Evolutionary conservation across 2,329 filamentous ascomycete genomes (phyloP), one percentile per base, ranked within the genome.

Genomic region (Cercospora berteroae): DNA sequence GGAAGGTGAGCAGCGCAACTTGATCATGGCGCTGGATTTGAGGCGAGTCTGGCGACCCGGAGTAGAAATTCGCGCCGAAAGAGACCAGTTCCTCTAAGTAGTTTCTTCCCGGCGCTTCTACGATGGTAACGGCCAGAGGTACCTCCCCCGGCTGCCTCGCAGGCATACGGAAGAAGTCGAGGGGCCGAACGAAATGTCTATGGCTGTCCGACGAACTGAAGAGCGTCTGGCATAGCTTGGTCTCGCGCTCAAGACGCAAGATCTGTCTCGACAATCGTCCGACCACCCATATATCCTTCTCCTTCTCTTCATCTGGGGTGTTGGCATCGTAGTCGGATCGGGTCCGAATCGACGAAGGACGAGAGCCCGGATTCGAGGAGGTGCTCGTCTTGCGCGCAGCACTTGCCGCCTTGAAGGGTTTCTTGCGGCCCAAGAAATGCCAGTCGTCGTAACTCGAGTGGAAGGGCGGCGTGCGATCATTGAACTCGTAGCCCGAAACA

Each of bases 181-280:
- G 82, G 0, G 93, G 93, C 67, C 88, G 89, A 44, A 92, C 87
- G 67, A 95, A 94, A 77, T 96, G 92, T 65, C 88, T 84, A 27
- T 88, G 89, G 13, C 88, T 88, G 64, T 86, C 83, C 10, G 72
- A 66, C 33, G 74, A 65, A 31, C 66, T 69, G 44, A 89, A 88
- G 59, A 97, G 83, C 67, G 84, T 87, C 79, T 90, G 92, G 75
- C 89, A 88, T 72, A 95, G 91, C 74, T 96, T 91, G 75, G 91
- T 97, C 66, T 94, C 90, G 69, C 94, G 86, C 81, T 98, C 94
- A 73, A 97, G 88, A 7, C 94, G 88, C 62, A 97, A 83, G 16
- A 90, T 86, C 79, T 97, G 92, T 69, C 87, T 89, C 0, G 94
- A 97, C 55, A 97, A 85, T 23, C 93, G 89, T 52, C 93, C 94